phyloP scores from a whole-genome alignment of 352 stramenopile genomes.

The Phytophthora capsici region DNA sequence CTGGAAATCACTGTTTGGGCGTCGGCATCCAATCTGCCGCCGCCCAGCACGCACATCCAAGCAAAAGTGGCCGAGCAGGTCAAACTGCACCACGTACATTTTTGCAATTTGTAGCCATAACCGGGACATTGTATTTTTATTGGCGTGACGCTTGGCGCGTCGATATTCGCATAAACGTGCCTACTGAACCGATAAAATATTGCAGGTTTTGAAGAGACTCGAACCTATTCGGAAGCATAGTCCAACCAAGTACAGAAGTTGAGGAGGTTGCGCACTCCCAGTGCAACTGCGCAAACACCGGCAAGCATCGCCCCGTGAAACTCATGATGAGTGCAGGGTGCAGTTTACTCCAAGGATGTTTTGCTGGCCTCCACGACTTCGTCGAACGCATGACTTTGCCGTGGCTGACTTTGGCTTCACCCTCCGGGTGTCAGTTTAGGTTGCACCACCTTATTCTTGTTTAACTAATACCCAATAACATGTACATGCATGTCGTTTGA shows the following conservation, averaged over 20 bases:
- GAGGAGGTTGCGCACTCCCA: background rate
- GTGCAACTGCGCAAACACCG: background rate
- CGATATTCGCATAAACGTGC: slow-evolving; percentile 1
- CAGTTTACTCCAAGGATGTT: too few species aligned
- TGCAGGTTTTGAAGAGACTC: background rate
- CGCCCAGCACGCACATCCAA: slow-evolving; percentile 11
- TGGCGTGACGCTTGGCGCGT: slow-evolving; percentile 16
- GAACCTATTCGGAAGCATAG: background rate
- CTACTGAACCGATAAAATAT: background rate
- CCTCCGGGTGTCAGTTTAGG: too few species aligned
- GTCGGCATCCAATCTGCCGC: slow-evolving; percentile 16
- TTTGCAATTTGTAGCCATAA: background rate
- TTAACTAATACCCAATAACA: too few species aligned
- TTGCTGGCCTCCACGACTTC: too few species aligned
- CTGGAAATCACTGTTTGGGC: background rate
- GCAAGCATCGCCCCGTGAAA: slow-evolving; percentile 1
- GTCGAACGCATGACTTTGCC: too few species aligned
- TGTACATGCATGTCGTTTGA: too few species aligned
- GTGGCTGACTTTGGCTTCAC: too few species aligned
- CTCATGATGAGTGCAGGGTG: background rate
- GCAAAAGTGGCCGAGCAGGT: background rate
- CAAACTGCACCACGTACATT: slow-evolving; percentile 13
- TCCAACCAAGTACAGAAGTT: slow-evolving; percentile 1
- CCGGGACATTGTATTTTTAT: slow-evolving; percentile 2
- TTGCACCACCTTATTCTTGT: too few species aligned